A percentile compares a stretch with the other conserved stretches of the same genome.
Evolutionary conservation across 176 grass and related monocot species (phyloP).

Genomic region (Raddia distichophylla): DNA sequence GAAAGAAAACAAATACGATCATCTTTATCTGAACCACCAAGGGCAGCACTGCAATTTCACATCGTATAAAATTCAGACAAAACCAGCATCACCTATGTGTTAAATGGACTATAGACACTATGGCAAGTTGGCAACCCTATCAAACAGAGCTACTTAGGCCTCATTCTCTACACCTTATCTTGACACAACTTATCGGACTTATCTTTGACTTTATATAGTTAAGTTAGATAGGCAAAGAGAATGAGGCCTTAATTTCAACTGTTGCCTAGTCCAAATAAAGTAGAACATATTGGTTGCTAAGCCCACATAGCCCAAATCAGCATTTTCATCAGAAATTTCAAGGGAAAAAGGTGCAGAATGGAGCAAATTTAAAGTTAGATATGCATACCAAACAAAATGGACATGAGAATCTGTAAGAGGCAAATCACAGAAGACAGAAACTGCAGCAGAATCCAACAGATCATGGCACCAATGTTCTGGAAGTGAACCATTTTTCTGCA

Average conservation of each 20-base stretch:
- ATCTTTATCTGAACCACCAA: slow-evolving; percentile 81
- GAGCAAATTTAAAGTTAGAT: slow-evolving; percentile 12
- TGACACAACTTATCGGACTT: no score
- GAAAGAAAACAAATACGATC: slow-evolving; percentile 77
- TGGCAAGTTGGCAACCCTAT: background rate
- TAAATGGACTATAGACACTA: background rate
- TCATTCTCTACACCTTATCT: no score
- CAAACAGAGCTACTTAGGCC: background rate
- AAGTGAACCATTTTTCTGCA: slow-evolving; percentile 57
- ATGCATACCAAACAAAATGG: slow-evolving; percentile 66
- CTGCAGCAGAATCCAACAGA: slow-evolving; percentile 67
- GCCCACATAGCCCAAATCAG: background rate
- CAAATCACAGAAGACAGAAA: slow-evolving; percentile 54
- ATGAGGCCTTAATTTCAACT: background rate
- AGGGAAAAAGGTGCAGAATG: background rate
- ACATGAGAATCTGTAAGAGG: slow-evolving; percentile 41
- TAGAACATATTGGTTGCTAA: slow-evolving; percentile 4
- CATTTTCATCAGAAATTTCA: slow-evolving; percentile 18
- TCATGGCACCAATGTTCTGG: slow-evolving; percentile 65
- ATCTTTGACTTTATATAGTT: no score
- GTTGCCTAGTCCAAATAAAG: slow-evolving; percentile 6
- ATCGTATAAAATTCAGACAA: slow-evolving; percentile 14
- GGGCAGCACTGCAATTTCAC: slow-evolving; percentile 63
- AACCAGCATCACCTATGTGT: background rate
- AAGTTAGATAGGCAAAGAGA: no score